phyloP scores from a whole-genome alignment of 2,329 filamentous ascomycete species.

The Monosporascus ibericus region DNA sequence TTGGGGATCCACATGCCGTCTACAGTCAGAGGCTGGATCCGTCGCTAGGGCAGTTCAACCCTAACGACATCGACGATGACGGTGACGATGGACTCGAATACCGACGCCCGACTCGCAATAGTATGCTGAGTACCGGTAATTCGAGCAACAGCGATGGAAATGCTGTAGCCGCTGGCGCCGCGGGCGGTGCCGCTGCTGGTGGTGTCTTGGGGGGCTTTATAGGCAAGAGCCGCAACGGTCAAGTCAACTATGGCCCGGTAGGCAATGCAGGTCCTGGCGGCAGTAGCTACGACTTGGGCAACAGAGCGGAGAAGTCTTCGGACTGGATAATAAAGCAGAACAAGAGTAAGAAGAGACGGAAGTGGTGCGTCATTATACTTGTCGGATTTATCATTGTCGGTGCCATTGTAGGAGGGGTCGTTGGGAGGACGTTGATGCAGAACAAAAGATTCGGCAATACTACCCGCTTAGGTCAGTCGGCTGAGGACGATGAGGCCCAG shows the following conservation, averaged over 20 bases:
- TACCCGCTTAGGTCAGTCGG: slow-evolving; percentile 38
- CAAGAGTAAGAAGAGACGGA: slow-evolving; percentile 57
- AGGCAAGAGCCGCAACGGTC: slow-evolving; percentile 28
- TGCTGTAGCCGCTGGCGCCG: slow-evolving; percentile 41
- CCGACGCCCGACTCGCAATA: slow-evolving; percentile 43
- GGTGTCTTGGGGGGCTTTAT: slow-evolving; percentile 35
- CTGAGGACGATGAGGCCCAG: slow-evolving; percentile 50
- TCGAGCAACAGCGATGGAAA: slow-evolving; percentile 34
- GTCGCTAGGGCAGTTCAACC: slow-evolving; percentile 59
- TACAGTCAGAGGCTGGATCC: slow-evolving; percentile 39
- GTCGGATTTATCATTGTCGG: slow-evolving; percentile 62
- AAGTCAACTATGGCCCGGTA: slow-evolving; percentile 54
- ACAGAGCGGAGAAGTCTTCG: slow-evolving; percentile 54
- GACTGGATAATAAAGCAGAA: slow-evolving; percentile 58
- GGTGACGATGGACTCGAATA: slow-evolving; percentile 76
- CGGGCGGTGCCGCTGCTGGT: slow-evolving; percentile 35
- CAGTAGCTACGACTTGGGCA: slow-evolving; percentile 27
- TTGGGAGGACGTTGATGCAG: slow-evolving; percentile 36
- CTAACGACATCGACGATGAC: slow-evolving; percentile 77
- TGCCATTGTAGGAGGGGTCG: slow-evolving; percentile 67
- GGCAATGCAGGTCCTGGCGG: slow-evolving; percentile 22
- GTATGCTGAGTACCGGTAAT: slow-evolving; percentile 53
- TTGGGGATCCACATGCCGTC: slow-evolving; percentile 48
- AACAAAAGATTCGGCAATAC: slow-evolving; percentile 36
- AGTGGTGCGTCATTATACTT: slow-evolving; percentile 60